A percentile compares a stretch with the other conserved stretches of the same genome.
Evolutionary conservation across 2,329 filamentous ascomycete species (phyloP).

Genomic region (Dryadomyces quercus-mongolicae): DNA sequence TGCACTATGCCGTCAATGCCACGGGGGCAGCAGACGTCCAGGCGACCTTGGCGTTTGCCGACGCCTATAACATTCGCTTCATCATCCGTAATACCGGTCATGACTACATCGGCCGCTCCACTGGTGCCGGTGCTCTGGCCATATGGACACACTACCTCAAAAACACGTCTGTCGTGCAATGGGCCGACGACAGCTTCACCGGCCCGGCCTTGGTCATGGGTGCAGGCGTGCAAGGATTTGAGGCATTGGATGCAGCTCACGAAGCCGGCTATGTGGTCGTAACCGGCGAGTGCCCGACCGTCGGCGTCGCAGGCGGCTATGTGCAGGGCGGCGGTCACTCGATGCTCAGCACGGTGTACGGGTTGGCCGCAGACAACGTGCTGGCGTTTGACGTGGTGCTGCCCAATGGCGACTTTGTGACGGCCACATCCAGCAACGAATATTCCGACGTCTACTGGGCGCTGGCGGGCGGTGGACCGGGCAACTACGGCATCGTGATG

Average conservation of each 20-base stretch:
- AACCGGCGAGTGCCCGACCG: constrained; percentile 18
- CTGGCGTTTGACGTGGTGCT: constrained; percentile 28
- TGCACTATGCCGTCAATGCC: constrained; percentile 18
- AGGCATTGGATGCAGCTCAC: constrained; percentile 35
- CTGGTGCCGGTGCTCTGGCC: constrained; percentile 45
- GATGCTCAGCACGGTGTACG: constrained; percentile 29
- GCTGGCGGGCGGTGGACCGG: constrained; percentile 37
- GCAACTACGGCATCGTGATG: constrained; percentile 38
- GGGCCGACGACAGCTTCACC: neutral
- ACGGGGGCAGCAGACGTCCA: constrained; percentile 15
- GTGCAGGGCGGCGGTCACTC: constrained; percentile 47
- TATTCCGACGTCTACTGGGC: constrained; percentile 46
- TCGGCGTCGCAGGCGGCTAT: constrained; percentile 49
- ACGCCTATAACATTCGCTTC: constrained; percentile 34
- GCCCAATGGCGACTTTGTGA: constrained; percentile 22
- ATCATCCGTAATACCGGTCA: constrained; percentile 46
- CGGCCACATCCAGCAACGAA: constrained; percentile 18
- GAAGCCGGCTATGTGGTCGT: neutral
- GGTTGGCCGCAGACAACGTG: constrained; percentile 30
- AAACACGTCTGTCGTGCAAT: neutral
- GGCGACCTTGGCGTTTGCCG: constrained; percentile 27
- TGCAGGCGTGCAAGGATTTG: constrained; percentile 35
- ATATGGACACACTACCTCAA: constrained; percentile 39
- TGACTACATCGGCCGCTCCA: constrained; percentile 45
- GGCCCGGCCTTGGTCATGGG: constrained; percentile 25